Evolutionary conservation across 2,329 filamentous ascomycete species (phyloP).

Genomic region (Cordyceps sp.): DNA sequence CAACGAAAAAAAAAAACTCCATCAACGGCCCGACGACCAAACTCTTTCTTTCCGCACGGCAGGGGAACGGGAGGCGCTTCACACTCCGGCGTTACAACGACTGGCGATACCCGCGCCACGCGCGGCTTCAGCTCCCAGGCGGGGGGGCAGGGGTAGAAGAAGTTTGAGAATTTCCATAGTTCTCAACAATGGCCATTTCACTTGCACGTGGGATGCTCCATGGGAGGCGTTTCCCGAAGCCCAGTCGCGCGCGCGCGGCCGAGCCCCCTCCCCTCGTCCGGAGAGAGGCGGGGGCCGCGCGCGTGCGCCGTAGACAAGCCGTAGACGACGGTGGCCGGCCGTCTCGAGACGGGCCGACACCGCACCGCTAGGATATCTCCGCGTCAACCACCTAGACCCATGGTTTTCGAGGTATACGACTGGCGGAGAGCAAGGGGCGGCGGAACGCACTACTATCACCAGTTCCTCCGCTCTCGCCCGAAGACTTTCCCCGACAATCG

Average conservation of each 20-base stretch:
- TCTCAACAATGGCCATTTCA: slow-evolving; percentile 61
- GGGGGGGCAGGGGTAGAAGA: slow-evolving; percentile 23
- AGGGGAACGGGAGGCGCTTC: slow-evolving; percentile 20
- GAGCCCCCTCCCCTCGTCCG: too few species aligned
- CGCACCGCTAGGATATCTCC: slow-evolving; percentile 72
- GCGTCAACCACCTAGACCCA: slow-evolving; percentile 50
- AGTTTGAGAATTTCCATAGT: slow-evolving; percentile 24
- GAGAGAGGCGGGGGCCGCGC: too few species aligned
- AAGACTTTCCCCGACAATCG: slow-evolving; percentile 59
- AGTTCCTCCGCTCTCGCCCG: slow-evolving; percentile 48
- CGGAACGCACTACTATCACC: too few species aligned
- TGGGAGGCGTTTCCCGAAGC: slow-evolving; percentile 62
- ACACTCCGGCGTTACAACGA: slow-evolving; percentile 24
- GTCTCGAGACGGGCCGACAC: too few species aligned
- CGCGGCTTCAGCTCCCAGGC: too few species aligned
- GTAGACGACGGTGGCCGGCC: too few species aligned
- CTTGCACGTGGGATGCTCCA: slow-evolving; percentile 53
- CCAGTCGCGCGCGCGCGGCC: not conserved
- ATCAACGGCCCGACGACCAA: slow-evolving; percentile 4
- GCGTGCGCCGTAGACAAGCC: too few species aligned
- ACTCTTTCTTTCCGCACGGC: slow-evolving; percentile 9
- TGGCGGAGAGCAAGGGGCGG: slow-evolving; percentile 84
- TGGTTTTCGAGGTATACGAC: slow-evolving; percentile 87
- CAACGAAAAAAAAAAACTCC: too few species aligned
- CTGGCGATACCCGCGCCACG: too few species aligned